phyloP scores from a whole-genome alignment of 352 stramenopile species.

The Salisapilia sapeloensis region DNA sequence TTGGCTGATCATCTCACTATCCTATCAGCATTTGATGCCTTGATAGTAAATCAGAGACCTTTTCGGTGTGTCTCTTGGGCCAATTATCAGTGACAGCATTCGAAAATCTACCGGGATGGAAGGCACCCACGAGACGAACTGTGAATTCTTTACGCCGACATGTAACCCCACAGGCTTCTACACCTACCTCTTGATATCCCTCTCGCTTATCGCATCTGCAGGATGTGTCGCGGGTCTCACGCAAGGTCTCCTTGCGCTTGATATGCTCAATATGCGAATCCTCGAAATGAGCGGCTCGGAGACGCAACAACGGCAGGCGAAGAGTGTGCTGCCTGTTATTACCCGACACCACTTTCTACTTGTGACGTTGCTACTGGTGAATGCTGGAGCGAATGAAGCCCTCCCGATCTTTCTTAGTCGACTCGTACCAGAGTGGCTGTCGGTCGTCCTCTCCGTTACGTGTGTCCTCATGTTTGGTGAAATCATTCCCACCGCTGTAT shows the following conservation, averaged over 20 bases:
- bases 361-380: conserved; percentile 90
- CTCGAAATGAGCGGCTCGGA: conserved; percentile 54
- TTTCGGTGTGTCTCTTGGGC: no score
- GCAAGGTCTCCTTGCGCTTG: conserved; percentile 54
- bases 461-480: conserved; percentile 93
- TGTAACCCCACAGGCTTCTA: conserved; percentile 52
- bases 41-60: no score
- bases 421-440: conserved; percentile 68
- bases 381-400: conserved; percentile 87
- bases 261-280: conserved; percentile 71
- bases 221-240: conserved; percentile 65
- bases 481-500: conserved; percentile 91
- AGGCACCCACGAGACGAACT: no score
- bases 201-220: conserved; percentile 29
- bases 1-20: no score
- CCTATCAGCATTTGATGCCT: no score
- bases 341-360: conserved; percentile 85
- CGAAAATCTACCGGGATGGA: no score
- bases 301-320: conserved; percentile 56
- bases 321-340: conserved; percentile 76
- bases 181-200: conserved; percentile 21
- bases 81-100: no score
- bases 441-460: conserved; percentile 92
- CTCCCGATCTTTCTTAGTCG: conserved; percentile 89
- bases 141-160: conserved; percentile 42